Conservation (phyloP, 768 basidiomycete genomes). For the Collybia sordida region DNA sequence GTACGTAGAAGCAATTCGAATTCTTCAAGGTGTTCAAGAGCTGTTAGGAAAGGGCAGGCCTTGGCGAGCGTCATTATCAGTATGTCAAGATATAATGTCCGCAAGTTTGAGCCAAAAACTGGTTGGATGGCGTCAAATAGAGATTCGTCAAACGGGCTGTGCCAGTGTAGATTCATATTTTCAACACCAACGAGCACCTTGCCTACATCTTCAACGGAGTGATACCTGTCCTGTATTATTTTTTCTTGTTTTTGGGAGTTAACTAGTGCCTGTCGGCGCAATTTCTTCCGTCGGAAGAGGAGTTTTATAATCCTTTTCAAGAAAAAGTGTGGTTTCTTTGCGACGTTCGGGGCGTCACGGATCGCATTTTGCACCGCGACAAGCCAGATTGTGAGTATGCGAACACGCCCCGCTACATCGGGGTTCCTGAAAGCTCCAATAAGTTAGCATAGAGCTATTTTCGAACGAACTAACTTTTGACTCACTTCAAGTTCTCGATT, state of each 20-base stretch:
- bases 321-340: not conserved
- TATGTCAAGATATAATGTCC: constrained; percentile 3
- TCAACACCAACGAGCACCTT: constrained; percentile 15
- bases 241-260: not conserved
- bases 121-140: constrained; percentile 15
- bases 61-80: not conserved
- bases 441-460: not conserved
- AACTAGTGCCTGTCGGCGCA: not conserved
- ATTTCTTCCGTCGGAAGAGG: not conserved
- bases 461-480: not conserved
- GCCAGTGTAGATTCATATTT: constrained; percentile 21
- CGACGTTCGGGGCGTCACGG: not conserved
- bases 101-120: constrained; percentile 8
- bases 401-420: constrained; percentile 18
- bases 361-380: constrained; percentile 23
- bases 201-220: constrained; percentile 13
- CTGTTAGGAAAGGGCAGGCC: not conserved
- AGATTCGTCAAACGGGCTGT: constrained; percentile 15
- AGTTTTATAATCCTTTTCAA: not conserved
- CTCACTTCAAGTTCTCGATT: constrained; percentile 21
- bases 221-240: constrained; percentile 11
- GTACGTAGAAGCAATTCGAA: not conserved
- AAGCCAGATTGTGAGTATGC: constrained; percentile 25
- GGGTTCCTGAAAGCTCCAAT: constrained; percentile 8
- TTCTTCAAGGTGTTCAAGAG: constrained; percentile 5